phyloP scores from a whole-genome alignment of 768 basidiomycete genomes.

The Rhizopogon vinicolor region DNA sequence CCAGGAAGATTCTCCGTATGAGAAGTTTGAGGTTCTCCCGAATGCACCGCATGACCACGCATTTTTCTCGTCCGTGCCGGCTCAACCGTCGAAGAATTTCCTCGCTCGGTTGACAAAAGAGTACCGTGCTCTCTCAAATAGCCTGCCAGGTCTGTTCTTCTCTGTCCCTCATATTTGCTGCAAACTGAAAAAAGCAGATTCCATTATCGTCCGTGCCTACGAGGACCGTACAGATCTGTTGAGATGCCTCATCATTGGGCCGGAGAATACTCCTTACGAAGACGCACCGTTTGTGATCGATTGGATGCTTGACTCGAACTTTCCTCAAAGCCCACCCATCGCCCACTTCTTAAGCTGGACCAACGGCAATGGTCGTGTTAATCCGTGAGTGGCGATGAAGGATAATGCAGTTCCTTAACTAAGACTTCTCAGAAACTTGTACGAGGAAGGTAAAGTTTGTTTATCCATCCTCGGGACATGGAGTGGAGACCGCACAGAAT shows the following conservation, averaged over 20 bases:
- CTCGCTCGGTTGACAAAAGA: conserved; percentile 75
- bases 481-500: conserved; percentile 84
- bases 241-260: conserved; percentile 86
- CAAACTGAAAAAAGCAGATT: conserved; percentile 42
- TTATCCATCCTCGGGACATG: conserved; percentile 89
- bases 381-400: conserved; percentile 57
- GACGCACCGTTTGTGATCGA: conserved; percentile 95
- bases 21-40: conserved; percentile 76
- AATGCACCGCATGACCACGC: conserved; percentile 81
- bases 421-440: conserved; percentile 60
- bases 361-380: conserved; percentile 88
- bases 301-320: conserved; percentile 84
- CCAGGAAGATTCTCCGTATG: conserved; percentile 50
- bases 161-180: not conserved
- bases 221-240: conserved; percentile 87
- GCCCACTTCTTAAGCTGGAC: conserved; percentile 95
- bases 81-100: conserved; percentile 70
- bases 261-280: conserved; percentile 92
- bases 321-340: conserved; percentile 75
- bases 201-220: conserved; percentile 85
- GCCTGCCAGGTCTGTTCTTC: conserved; percentile 67
- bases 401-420: not conserved
- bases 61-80: conserved; percentile 57
- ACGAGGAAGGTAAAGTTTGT: conserved; percentile 95
- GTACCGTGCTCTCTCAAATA: conserved; percentile 72